phyloP scores from a whole-genome alignment of 306 rosid genomes.

The Arachis hypogaea region DNA sequence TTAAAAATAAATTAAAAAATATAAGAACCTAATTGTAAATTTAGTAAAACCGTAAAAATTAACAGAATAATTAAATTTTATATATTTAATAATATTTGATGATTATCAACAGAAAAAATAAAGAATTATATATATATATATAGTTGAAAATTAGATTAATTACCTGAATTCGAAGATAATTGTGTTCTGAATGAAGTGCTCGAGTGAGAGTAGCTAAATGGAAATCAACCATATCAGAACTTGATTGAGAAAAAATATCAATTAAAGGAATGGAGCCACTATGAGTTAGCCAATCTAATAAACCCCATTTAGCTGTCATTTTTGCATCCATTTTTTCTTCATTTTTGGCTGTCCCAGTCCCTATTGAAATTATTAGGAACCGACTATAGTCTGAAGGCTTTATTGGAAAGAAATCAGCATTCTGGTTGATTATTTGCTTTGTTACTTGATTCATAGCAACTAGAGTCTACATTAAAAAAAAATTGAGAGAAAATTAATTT shows the following conservation, averaged over 20 bases:
- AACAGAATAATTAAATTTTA: no score
- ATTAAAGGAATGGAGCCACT: constrained; percentile 41
- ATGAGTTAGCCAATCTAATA: constrained; percentile 47
- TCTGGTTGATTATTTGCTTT: constrained; percentile 34
- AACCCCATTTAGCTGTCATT: constrained; percentile 48
- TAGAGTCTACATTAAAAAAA: constrained; percentile 30
- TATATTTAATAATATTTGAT: no score
- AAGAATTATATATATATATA: no score
- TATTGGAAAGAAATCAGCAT: constrained; percentile 47
- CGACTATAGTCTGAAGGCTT: constrained; percentile 41
- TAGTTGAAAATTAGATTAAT: no score
- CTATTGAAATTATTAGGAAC: constrained; percentile 47
- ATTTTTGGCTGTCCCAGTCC: constrained; percentile 48
- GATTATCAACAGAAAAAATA: no score
- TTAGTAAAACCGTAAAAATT: no score
- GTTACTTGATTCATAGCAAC: constrained; percentile 47
- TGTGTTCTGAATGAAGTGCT: constrained; percentile 46
- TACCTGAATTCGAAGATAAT: constrained; percentile 55
- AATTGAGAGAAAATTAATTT: neutral
- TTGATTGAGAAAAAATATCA: constrained; percentile 49
- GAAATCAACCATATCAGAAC: constrained; percentile 51
- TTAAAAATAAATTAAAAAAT: no score
- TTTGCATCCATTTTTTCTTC: constrained; percentile 39
- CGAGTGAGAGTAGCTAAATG: constrained; percentile 48
- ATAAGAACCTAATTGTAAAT: no score